A percentile compares a stretch with the other conserved stretches of the same genome.
Conservation (phyloP, 495 filamentous ascomycete genomes). For the Trichoderma gamsii region DNA sequence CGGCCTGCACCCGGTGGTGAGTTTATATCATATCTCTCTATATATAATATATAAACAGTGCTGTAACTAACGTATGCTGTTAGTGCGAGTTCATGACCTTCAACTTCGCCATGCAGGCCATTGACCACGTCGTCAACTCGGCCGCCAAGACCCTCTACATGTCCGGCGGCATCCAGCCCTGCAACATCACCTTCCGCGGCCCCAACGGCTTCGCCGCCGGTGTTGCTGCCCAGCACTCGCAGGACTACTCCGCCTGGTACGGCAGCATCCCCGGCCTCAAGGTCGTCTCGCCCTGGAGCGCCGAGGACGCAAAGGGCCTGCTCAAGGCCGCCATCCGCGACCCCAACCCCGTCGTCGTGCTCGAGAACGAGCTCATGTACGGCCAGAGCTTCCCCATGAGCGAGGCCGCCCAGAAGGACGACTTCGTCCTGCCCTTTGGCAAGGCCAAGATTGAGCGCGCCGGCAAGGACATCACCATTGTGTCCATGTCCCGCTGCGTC, state of each 20-base stretch:
- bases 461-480: conserved; percentile 93
- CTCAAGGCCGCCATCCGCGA: conserved; percentile 97
- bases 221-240: conserved; percentile 95
- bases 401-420: conserved; percentile 85
- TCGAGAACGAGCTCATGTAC: conserved; percentile 98
- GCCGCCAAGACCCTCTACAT: conserved; percentile 99
- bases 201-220: conserved; percentile 96
- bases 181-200: conserved; percentile 98
- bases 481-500: conserved; percentile 89
- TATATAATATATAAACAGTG: not conserved
- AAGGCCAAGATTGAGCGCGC: conserved; percentile 98
- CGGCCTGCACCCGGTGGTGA: conserved; percentile 87
- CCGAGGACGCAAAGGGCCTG: conserved; percentile 96
- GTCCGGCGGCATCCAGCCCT: conserved; percentile 98
- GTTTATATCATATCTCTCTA: conserved; percentile 28
- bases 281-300: conserved; percentile 90
- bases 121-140: conserved; percentile 99
- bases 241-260: conserved; percentile 98
- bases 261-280: conserved; percentile 95
- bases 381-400: conserved; percentile 93
- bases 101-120: conserved; percentile 99
- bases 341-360: conserved; percentile 89
- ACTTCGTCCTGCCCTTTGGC: conserved; percentile 93
- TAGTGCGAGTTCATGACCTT: conserved; percentile 99
- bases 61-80: conserved; percentile 20